Evolutionary conservation across 495 filamentous ascomycete species (phyloP).

Genomic region (Neurospora hispaniola): DNA sequence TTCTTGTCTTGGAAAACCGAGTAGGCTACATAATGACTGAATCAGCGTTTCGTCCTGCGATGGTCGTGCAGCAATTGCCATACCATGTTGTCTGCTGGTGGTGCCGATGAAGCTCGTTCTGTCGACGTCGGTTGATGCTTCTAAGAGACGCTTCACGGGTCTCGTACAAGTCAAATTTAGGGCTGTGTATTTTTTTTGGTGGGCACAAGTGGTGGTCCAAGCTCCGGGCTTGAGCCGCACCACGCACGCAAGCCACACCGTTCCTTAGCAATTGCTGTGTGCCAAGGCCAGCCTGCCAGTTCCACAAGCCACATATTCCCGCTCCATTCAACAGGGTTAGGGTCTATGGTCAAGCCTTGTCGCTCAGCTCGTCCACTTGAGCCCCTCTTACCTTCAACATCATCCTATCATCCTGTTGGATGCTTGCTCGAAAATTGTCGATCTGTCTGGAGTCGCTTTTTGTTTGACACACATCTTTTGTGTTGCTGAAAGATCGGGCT

Average conservation of each 20-base stretch:
- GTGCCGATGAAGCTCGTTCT: slow-evolving; percentile 24
- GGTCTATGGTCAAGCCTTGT: neutral
- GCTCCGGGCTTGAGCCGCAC: slow-evolving; percentile 14
- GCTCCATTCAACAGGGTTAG: neutral
- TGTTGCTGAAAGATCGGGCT: neutral
- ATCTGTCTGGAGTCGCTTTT: neutral
- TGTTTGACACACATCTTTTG: neutral
- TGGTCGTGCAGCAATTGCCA: slow-evolving; percentile 8
- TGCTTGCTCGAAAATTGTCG: neutral
- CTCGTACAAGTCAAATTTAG: slow-evolving; percentile 19
- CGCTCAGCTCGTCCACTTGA: neutral
- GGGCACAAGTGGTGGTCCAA: slow-evolving; percentile 14
- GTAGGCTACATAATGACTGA: slow-evolving; percentile 19
- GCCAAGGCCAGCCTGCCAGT: neutral
- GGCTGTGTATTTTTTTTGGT: slow-evolving; percentile 28
- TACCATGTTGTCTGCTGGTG: slow-evolving; percentile 25
- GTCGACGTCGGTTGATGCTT: slow-evolving; percentile 21
- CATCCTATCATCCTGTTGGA: neutral
- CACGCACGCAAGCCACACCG: neutral
- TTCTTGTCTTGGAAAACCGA: slow-evolving; percentile 29
- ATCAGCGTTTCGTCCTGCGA: slow-evolving; percentile 14
- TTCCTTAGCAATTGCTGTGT: neutral
- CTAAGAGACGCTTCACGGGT: slow-evolving; percentile 16
- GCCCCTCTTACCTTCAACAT: neutral
- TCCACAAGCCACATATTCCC: neutral